Evolutionary conservation across 106 monocot genomes (phyloP).

Genomic region (Xerophyta viscosa): DNA sequence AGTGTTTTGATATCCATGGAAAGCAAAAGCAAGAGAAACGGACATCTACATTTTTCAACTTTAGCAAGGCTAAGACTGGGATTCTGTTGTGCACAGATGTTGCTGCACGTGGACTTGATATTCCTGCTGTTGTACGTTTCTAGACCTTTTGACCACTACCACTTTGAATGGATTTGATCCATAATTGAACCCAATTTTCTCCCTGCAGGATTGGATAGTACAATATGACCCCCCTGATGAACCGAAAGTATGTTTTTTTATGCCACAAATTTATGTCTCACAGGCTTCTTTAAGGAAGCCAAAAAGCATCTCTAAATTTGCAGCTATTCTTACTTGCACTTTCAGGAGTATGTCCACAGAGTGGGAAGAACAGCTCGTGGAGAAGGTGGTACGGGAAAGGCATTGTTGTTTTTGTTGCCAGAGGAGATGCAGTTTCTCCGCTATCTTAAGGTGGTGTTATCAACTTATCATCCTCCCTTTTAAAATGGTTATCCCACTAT

Average conservation of each 20-base stretch:
- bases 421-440: conserved; percentile 76
- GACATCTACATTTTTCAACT: conserved; percentile 76
- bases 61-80: conserved; percentile 78
- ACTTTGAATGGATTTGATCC: background rate
- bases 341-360: conserved; percentile 90
- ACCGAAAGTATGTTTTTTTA: conserved; percentile 90
- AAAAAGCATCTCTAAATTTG: too few species aligned
- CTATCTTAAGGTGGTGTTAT: conserved; percentile 61
- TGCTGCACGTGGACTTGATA: conserved; percentile 94
- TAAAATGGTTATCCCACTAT: too few species aligned
- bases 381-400: conserved; percentile 70
- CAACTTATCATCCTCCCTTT: too few species aligned
- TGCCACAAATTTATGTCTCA: too few species aligned
- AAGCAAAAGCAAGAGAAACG: conserved; percentile 92
- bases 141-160: background rate
- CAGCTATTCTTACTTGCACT: too few species aligned
- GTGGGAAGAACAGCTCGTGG: conserved; percentile 95
- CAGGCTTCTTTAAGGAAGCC: too few species aligned
- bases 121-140: conserved; percentile 79
- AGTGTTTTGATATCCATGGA: conserved; percentile 86
- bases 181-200: background rate
- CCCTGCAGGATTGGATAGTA: conserved; percentile 85
- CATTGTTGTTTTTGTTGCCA: conserved; percentile 75
- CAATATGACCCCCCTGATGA: conserved; percentile 99
- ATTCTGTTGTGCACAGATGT: conserved; percentile 93